These are phyloP conservation scores for Vachellia collinsii DNA, from an alignment of 306 rosid species.

Conservation along the genomic window DNA sequence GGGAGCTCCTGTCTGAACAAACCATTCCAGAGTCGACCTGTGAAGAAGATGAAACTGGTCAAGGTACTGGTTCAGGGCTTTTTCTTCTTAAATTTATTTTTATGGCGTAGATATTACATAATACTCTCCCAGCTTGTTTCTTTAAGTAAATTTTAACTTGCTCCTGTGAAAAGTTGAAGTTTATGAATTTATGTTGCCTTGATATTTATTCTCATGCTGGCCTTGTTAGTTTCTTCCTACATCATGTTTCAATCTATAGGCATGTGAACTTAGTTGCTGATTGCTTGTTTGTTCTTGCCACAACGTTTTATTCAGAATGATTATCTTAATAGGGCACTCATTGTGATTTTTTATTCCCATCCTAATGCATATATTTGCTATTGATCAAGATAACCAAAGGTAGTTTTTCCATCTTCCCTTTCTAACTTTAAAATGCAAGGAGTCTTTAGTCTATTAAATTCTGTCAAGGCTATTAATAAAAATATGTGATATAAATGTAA, in stretches of 20 bases:
- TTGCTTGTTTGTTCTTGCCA: conserved; percentile 14
- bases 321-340: conserved; percentile 16
- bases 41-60: conserved; percentile 86
- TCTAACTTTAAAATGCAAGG: neutral
- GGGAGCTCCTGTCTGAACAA: conserved; percentile 84
- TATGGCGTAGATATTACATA: conserved; percentile 3
- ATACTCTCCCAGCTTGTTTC: conserved; percentile 7
- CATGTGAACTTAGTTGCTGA: conserved; percentile 15
- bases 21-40: conserved; percentile 79
- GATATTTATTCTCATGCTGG: conserved; percentile 17
- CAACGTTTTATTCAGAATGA: conserved; percentile 11
- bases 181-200: neutral
- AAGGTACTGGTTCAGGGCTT: conserved; percentile 51
- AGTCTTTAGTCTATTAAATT: neutral
- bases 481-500: neutral
- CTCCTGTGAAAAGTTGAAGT: conserved; percentile 17
- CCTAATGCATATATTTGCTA: conserved; percentile 5
- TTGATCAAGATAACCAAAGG: neutral
- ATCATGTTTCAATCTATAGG: conserved; percentile 1
- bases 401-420: neutral
- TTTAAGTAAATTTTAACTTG: neutral
- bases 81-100: neutral
- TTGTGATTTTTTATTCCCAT: conserved; percentile 10
- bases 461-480: neutral
- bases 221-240: conserved; percentile 6